phyloP scores from a whole-genome alignment of 192 early-diverging fungal species.

The Backusella mclennaniae region DNA sequence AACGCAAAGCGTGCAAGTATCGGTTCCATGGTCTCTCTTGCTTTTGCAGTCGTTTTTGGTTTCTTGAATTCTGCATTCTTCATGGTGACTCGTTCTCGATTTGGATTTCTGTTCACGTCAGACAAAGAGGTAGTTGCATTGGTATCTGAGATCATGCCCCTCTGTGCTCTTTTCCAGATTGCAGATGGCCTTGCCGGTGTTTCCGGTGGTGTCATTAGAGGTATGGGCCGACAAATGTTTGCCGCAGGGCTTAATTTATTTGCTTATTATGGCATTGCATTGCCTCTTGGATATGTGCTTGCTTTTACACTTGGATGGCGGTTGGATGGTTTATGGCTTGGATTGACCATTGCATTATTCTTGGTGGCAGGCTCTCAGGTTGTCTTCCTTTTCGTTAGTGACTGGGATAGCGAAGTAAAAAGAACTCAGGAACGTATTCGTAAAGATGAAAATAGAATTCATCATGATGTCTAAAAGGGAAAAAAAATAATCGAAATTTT shows the following conservation, averaged over 20 bases:
- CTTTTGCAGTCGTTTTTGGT: constrained; percentile 52
- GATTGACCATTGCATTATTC: constrained; percentile 47
- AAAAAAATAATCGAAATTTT: not conserved
- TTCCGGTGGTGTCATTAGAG: constrained; percentile 68
- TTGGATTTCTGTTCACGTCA: constrained; percentile 70
- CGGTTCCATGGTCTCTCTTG: constrained; percentile 48
- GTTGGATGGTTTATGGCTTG: constrained; percentile 67
- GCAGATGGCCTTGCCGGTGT: constrained; percentile 63
- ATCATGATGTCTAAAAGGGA: not conserved
- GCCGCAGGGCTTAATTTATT: constrained; percentile 56
- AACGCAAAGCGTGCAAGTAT: constrained; percentile 47
- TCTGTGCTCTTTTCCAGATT: constrained; percentile 77
- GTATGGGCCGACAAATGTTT: constrained; percentile 72
- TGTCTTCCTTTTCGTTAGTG: constrained; percentile 17
- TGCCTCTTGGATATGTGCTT: constrained; percentile 59
- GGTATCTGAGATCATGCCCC: constrained; percentile 73
- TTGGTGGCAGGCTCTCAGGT: constrained; percentile 10
- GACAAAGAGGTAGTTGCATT: constrained; percentile 66
- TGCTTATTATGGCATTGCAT: constrained; percentile 64
- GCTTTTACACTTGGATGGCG: constrained; percentile 55
- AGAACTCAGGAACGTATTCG: constrained; percentile 16
- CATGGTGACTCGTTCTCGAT: constrained; percentile 46
- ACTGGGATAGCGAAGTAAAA: constrained; percentile 30
- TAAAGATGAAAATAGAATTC: not conserved
- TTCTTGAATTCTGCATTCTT: constrained; percentile 51